phyloP scores from a whole-genome alignment of 345 rosid genomes.

The Gossypium herbaceum region DNA sequence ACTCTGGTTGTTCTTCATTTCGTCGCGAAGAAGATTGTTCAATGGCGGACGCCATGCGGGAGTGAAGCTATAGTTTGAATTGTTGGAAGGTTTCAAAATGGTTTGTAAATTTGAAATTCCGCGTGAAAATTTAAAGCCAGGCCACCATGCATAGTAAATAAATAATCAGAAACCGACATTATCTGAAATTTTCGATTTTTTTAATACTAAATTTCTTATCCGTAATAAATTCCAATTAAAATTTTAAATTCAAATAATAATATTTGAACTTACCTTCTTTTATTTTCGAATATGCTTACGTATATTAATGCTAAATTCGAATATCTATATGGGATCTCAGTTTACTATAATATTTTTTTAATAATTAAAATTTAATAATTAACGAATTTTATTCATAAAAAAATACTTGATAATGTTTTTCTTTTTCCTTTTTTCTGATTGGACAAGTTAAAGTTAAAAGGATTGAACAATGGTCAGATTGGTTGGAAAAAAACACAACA shows the following conservation, averaged over 20 bases:
- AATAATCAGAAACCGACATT: neutral
- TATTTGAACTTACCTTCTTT: too few relatives aligned
- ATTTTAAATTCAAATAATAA: neutral
- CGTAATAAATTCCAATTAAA: neutral
- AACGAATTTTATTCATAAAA: too few relatives aligned
- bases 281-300: too few relatives aligned
- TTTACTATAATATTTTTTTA: too few relatives aligned
- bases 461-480: too few relatives aligned
- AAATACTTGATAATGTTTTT: neutral
- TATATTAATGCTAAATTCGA: too few relatives aligned
- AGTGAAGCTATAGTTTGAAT: neutral
- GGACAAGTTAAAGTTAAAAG: neutral
- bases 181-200: neutral
- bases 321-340: too few relatives aligned
- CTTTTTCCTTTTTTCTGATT: neutral
- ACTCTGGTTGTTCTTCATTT: conserved; percentile 32
- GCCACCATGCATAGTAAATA: neutral
- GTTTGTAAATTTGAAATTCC: neutral
- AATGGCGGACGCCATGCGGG: conserved; percentile 31
- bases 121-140: neutral
- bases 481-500: neutral
- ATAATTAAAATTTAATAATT: too few relatives aligned
- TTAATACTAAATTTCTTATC: neutral
- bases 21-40: conserved; percentile 28
- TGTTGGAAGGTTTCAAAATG: neutral